Evolutionary conservation across 2,329 filamentous ascomycete genomes (phyloP), one percentile per base, ranked within the genome.

Genomic region (Colletotrichum chrysophilum): DNA sequence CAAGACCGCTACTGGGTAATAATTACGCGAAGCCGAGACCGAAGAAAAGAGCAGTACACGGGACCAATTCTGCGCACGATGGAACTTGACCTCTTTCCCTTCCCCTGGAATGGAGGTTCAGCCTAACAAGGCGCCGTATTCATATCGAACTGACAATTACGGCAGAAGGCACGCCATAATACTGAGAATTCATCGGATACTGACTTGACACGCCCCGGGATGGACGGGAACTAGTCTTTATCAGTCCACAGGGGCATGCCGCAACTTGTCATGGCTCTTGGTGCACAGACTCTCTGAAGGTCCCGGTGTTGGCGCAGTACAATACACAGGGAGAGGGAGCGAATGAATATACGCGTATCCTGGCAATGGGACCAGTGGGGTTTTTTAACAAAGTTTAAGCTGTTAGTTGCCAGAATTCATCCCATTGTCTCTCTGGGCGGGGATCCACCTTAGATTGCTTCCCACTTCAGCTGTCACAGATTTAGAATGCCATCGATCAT

Each of bases 141-240:
- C n/a, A n/a, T 18, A 3, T 43, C 36, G 16, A 0, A 43, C 36
- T 18, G 36, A 10, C 4, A 18, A 10, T 0, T 18, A 18, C 43
- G 43, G 43, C 0, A 48, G 5, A 0, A 0, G 43, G 43, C 43
- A 48, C 10, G 43, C n/a, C n/a, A 4, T 0, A 13, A 48, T 48
- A 18, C 5, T 12, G 10, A 1, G n/a, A 1, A 48, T 21, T 48
- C 18, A 4, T 21, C 9, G 43, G 43, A 21, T 48, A 48, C 43
- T 48, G 43, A 21, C 43, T 21, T 21, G 43, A 48, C 43, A 48
- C 2, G 10, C 1, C 43, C 43, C 18, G 18, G 5, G 43, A n/a
- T 1, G 10, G 2, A n/a, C 43, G 18, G 43, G 43, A 48, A 48
- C 10, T 21, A 13, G 43, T 24, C 24, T 24, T 24, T 24, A 24